Conservation (phyloP, 306 rosid species). For the Sicyos edulis region DNA sequence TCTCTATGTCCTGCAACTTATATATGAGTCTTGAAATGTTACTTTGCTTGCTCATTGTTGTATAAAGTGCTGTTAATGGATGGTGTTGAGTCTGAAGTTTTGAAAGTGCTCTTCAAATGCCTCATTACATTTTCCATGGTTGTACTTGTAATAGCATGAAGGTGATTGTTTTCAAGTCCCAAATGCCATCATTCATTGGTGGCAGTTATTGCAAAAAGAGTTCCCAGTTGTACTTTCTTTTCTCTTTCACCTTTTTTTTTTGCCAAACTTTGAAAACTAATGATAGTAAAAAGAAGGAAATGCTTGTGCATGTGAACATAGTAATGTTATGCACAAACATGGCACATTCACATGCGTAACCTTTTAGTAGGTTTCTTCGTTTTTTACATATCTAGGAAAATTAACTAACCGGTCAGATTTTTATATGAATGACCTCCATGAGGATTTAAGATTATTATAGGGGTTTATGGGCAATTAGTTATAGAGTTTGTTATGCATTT, state of each 20-base stretch:
- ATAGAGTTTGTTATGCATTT: no score
- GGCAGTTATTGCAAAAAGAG: background rate
- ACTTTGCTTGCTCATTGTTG: background rate
- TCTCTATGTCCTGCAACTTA: background rate
- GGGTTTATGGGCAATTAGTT: no score
- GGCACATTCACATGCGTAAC: background rate
- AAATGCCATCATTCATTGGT: background rate
- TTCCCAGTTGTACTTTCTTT: slow-evolving; percentile 1
- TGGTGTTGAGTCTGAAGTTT: background rate
- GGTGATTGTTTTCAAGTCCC: slow-evolving; percentile 1
- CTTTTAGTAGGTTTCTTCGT: background rate
- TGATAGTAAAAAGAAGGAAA: background rate
- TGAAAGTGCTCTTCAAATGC: background rate
- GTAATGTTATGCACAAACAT: background rate
- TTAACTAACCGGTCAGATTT: background rate
- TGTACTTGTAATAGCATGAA: background rate
- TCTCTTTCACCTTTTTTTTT: background rate
- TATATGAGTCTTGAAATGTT: background rate
- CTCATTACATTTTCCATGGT: background rate
- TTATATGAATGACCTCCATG: no score
- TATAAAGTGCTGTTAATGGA: background rate
- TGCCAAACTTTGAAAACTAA: background rate
- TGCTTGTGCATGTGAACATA: background rate
- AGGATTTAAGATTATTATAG: no score
- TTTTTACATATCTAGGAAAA: background rate